Conservation (phyloP, 345 rosid species). For the Eucalyptus pauciflora region DNA sequence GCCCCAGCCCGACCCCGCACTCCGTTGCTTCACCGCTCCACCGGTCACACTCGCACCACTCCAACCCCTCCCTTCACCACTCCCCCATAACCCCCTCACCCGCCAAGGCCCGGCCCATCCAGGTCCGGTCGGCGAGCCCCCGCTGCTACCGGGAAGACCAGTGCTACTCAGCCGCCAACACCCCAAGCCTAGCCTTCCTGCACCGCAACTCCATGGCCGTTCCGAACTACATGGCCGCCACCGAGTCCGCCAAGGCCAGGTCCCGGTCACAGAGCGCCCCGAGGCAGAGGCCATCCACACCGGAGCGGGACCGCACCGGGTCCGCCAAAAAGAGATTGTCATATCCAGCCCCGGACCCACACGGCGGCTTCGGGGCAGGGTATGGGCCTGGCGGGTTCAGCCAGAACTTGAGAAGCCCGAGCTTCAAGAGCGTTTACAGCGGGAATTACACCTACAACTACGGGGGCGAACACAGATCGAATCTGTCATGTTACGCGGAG, state of each 20-base stretch:
- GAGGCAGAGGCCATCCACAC: constrained; percentile 49
- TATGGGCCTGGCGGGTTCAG: neutral
- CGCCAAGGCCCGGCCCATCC: constrained; percentile 31
- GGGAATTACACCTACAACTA: constrained; percentile 8
- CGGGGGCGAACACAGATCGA: constrained; percentile 33
- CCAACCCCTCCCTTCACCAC: constrained; percentile 1
- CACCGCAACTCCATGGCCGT: neutral
- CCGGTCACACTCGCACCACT: neutral
- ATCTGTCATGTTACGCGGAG: constrained; percentile 29
- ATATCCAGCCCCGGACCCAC: constrained; percentile 37
- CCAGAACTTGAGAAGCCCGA: constrained; percentile 49
- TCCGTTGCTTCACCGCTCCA: constrained; percentile 16
- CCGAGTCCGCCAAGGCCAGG: constrained; percentile 80
- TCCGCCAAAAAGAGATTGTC: constrained; percentile 58
- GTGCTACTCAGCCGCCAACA: constrained; percentile 21
- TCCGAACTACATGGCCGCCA: constrained; percentile 86
- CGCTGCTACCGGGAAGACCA: constrained; percentile 16
- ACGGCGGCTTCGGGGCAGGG: neutral
- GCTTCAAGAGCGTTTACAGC: constrained; percentile 57
- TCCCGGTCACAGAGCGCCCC: constrained; percentile 71
- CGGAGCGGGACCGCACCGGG: constrained; percentile 29
- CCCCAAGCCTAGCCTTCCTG: constrained; percentile 21
- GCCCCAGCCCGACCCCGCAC: neutral
- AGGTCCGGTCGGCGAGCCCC: constrained; percentile 61
- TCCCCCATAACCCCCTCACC: constrained; percentile 60